A percentile compares a stretch with the other conserved stretches of the same genome.
Evolutionary conservation across 768 basidiomycete genomes (phyloP).

Genomic region (Suillus subaureus): DNA sequence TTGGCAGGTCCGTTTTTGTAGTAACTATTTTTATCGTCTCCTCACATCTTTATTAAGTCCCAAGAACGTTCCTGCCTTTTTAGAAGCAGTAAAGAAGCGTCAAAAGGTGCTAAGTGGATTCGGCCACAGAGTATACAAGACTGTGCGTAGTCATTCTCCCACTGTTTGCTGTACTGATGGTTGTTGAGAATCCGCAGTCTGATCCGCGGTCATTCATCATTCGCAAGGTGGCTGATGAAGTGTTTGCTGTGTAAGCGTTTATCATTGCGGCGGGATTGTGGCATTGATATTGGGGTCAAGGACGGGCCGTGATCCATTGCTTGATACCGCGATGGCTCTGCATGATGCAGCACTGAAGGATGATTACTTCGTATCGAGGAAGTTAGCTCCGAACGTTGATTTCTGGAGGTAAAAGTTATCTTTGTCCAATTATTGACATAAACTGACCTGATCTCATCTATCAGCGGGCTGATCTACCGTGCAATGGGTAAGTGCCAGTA

Average conservation of each 20-base stretch:
- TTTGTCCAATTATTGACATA: neutral
- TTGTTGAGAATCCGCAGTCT: slow-evolving; percentile 47
- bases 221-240: slow-evolving; percentile 86
- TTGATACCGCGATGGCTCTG: slow-evolving; percentile 87
- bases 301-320: slow-evolving; percentile 81
- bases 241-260: slow-evolving; percentile 76
- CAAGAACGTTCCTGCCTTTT: slow-evolving; percentile 80
- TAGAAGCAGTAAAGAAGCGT: slow-evolving; percentile 85
- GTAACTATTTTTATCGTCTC: neutral
- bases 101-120: slow-evolving; percentile 91
- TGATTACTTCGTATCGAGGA: slow-evolving; percentile 83
- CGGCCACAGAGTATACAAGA: slow-evolving; percentile 85
- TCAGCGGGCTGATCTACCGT: slow-evolving; percentile 85
- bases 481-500: slow-evolving; percentile 70
- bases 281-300: slow-evolving; percentile 37
- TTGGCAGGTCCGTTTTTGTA: slow-evolving; percentile 64
- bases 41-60: slow-evolving; percentile 47
- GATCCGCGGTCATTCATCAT: slow-evolving; percentile 93
- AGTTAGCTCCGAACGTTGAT: slow-evolving; percentile 88
- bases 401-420: slow-evolving; percentile 59
- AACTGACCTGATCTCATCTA: slow-evolving; percentile 8
- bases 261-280: neutral
- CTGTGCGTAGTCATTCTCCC: slow-evolving; percentile 41
- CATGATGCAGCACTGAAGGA: slow-evolving; percentile 90
- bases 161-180: neutral